Evolutionary conservation across 805 yeast genomes (phyloP), one percentile per base, ranked within the genome.

Genomic region (Zygoascus biomembranicola): DNA sequence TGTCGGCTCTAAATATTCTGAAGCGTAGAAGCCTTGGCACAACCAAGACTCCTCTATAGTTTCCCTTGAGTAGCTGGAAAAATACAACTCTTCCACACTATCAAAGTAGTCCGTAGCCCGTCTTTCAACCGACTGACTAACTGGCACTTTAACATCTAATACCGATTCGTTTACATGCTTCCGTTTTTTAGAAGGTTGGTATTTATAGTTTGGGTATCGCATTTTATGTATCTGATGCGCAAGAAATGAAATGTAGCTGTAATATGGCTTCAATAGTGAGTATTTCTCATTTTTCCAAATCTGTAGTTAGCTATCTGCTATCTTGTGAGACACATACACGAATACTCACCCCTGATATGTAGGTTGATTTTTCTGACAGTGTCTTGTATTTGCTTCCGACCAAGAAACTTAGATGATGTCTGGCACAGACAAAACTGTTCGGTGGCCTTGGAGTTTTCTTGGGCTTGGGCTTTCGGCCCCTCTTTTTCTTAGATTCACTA

Each of bases 341-440:
- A n/a, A n/a, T 10, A 35, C 51, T 35, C 35, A 37, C 51, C 8
- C n/a, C 20, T 16, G 46, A 49, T 42, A 50, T 37, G 6, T 32
- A n/a, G 8, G 28, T 50, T 11, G 47, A 32, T 5, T 42, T 50
- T 26, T 32, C 16, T 9, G 28, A 13, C 6, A 50, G 5, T 8
- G 41, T n/a, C 26, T 37, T 18, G 16, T 41, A 26, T 13, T 41
- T 44, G 16, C 16, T 26, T 43, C 20, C 26, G 28, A 42, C 39
- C 4, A 31, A 2, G 5, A 19, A 35, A 28, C 19, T 23, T 13
- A 50, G 10, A 19, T 19, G 23, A 9, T 16, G 26, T 20, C 45
- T 44, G 13, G 53, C 53, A 32, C 41, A 42, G 5, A 51, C 14
- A 35, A 51, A 51, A 14, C 26, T 51, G 32, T 51, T 51, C 2